Conservation (phyloP, 192 early-diverging fungal species). For the Mortierella claussenii region DNA sequence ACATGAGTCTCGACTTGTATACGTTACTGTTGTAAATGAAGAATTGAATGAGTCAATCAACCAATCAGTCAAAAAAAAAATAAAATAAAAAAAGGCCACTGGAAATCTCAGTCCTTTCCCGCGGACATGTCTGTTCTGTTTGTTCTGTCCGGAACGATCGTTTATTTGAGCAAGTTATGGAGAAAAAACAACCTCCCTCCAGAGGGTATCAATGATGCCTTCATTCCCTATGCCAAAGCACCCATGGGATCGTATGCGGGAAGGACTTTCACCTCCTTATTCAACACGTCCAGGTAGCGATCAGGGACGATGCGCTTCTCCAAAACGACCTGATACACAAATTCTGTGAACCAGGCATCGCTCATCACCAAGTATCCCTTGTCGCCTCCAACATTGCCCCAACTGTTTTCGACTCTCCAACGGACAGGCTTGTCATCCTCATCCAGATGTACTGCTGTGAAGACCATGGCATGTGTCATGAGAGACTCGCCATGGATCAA, state of each 20-base stretch:
- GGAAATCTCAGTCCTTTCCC: no score
- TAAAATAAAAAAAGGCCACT: no score
- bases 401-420: conserved; percentile 83
- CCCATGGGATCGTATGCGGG: conserved; percentile 86
- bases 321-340: conserved; percentile 84
- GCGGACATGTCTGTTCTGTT: no score
- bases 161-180: no score
- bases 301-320: conserved; percentile 72
- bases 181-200: no score
- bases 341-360: conserved; percentile 81
- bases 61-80: no score
- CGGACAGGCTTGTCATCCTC: conserved; percentile 71
- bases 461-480: conserved; percentile 88
- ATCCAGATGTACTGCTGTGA: conserved; percentile 78
- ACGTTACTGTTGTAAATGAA: no score
- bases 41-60: no score
- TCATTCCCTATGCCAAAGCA: conserved; percentile 69
- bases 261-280: conserved; percentile 71
- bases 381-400: conserved; percentile 72
- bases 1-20: no score
- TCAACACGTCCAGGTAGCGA: conserved; percentile 67
- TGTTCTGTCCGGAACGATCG: no score
- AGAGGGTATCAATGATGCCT: no score
- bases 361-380: conserved; percentile 84
- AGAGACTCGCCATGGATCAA: conserved; percentile 75